Evolutionary conservation across 768 basidiomycete species (phyloP), one percentile per base, ranked within the genome.

Genomic region (Tephrocybe sp.): DNA sequence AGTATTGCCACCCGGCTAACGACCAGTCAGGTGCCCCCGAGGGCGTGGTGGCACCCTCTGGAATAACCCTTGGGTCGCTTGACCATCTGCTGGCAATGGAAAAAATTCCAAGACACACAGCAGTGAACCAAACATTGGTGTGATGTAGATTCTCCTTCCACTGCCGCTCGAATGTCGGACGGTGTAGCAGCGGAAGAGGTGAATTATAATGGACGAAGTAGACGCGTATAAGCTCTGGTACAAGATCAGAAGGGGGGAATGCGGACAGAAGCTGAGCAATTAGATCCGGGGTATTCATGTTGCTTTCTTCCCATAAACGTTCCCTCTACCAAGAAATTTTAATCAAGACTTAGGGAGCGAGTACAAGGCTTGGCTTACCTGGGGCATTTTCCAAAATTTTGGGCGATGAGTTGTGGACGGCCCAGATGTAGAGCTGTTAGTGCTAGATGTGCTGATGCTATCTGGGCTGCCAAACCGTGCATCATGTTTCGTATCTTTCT

Each of bases 61-160:
- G 69, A 33, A 84, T 60, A 7, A 87, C 81, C 10, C 87, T 75
- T 4, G 74, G 71, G 61, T 90, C 83, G 45, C 83, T 70, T 53
- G 79, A 74, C 77, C 80, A 90, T 39, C 85, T 77, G 42, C 85
- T 80, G 1, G 83, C 86, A 25, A 86, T 73, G 15, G 90, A 87
- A 65, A 89, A 88, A 1, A 92, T 45, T 30, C 77, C 66, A 39
- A 88, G 64, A 56, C 85, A 85, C 5, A 86, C 71, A 43, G 74
- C 73, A 5, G 77, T 70, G 59, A 91, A 93, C 70, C 79, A 81
- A 6, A 73, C 64, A 51, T 88, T 78, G 14, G 68, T 72, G 24
- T 76, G 70, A 57, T 88, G 78, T 21, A 86, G 60, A 7, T 71
- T 71, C 1, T 80, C 75, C 26, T 62, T 69, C 72, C 83, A 85